Base-by-base conservation (phyloP, 164 flowering plant genomes). In the Tetracentron sinense region DNA sequence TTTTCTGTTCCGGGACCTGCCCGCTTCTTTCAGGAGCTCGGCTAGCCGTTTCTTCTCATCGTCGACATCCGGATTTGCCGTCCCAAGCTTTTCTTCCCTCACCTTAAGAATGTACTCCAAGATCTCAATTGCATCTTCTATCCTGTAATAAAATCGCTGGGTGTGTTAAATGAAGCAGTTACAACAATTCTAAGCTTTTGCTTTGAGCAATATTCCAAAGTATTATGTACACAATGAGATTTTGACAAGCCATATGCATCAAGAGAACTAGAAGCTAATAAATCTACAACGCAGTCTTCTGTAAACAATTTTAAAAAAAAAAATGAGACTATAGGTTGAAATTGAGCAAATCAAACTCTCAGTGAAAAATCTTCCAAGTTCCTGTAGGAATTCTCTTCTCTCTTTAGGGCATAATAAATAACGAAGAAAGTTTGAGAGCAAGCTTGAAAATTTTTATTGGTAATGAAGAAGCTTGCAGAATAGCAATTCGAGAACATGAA, bases 11-110 rank as follows among this genome's bases (percentile, higher is more conserved):
- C 77, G 58, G 8, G 59, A 31, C 30, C 75, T 61, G 42, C 83
- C 80, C 7, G 71, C 73, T 68, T 79, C 80, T 69, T 70, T 79
- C 66, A 79, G 58, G 2, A 79, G 69, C 71, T 74, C 66, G 7
- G 53, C 67, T 25, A 79, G 66, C 71, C 83, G 71, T 62, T 54
- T 74, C 67, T 64, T 79, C 63, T 76, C 80, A 44, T 77, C 83
- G 4, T 72, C 75, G 7, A 79, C 69, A 1, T 77, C 78, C 0
- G 83, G 83, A 58, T 79, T 70, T 47, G 78, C 82, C 2, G 82
- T 79, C 54, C 80, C 82, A 25, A 79, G 74, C 59, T 74, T 74
- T 49, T 79, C 83, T 63, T 79, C 78, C 62, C 83, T 76, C 72
- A 74, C 62, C 54, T 63, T 74, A 2, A 79, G 63, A 12, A 79